Conservation (phyloP, 768 basidiomycete species). For the Russula vinacea region DNA sequence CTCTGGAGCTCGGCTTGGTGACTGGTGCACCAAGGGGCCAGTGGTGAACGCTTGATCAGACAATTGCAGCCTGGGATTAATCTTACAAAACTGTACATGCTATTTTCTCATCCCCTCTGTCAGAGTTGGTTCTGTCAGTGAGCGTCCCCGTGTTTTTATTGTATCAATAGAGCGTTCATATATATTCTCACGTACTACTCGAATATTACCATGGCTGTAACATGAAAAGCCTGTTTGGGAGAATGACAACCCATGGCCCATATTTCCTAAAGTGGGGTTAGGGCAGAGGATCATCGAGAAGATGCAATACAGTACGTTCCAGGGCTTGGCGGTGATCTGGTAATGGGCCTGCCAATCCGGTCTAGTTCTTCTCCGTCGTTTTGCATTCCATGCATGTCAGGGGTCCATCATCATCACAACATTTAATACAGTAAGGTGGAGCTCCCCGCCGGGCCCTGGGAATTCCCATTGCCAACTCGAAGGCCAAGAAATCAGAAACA, state of each 20-base stretch:
- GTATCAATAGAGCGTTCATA: slow-evolving; percentile 21
- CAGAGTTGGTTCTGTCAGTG: slow-evolving; percentile 3
- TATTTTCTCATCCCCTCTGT: slow-evolving; percentile 6
- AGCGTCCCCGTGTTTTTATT: not conserved
- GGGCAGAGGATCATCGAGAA: not conserved
- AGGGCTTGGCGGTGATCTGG: slow-evolving; percentile 7
- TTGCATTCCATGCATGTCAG: not conserved
- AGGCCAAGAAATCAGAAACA: not conserved
- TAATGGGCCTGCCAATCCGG: not conserved
- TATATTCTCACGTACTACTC: slow-evolving; percentile 9
- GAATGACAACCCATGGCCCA: not conserved
- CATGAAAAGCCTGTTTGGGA: not conserved
- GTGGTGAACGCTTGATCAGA: slow-evolving; percentile 41
- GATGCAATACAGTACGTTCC: slow-evolving; percentile 8
- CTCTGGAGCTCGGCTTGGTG: slow-evolving; percentile 53
- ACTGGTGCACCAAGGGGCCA: slow-evolving; percentile 47
- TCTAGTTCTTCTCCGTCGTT: not conserved
- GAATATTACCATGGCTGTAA: not conserved
- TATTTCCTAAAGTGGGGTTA: not conserved
- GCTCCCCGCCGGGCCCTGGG: not conserved
- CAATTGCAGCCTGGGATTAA: not conserved
- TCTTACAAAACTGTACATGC: slow-evolving; percentile 1
- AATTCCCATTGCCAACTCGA: not conserved
- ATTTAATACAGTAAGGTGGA: too few species aligned
- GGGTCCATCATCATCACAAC: not conserved